Base-by-base conservation (phyloP, 208 protist species). In the Acanthamoeba healyi region DNA sequence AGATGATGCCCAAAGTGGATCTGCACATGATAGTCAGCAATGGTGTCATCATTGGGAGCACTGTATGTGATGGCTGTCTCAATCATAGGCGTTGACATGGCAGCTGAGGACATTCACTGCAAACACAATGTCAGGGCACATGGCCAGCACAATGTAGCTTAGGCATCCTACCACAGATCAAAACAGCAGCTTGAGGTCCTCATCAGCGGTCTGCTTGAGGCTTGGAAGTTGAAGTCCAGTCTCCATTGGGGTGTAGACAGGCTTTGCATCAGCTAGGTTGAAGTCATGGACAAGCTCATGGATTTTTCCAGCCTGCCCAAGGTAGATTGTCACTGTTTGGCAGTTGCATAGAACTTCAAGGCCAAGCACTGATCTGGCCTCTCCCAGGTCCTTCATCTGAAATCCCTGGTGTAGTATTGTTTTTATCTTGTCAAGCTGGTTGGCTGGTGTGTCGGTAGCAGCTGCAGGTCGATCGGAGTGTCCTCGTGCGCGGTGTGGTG, bases 321-420 rank as follows among this genome's bases (percentile, higher is more conserved):
- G n/a, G n/a, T n/a, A n/a, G n/a, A n/a, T n/a, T n/a, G n/a, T n/a
- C 9, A 10, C 54, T 22, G 14, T 14, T 5, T 32, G 1, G 9
- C 63, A 24, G 32, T 93, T 29, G 1, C 63, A 24, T 10, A 65
- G 7, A 61, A 93, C 32, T n/a, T 93, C 38, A 38, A 93, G 36
- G 9, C 88, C 44, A 3, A 93, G 88, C 3, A 93, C 29, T 2
- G 58, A 93, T 29, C 24, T 34, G 22, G 63, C 88, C 29, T 34
- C 17, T 3, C 88, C 63, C 9, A 93, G 36, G 63, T 93, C 88
- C 36, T 72, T 93, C n/a, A 79, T 56, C 1, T 1, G 0, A 32
- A 58, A 93, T 5, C 49, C 0, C 1, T 42, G 0, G 26, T 29
- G 14, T 4, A 93, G 38, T 2, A 81, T 0, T 0, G 14, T 44